Base-by-base conservation (phyloP, 1,284 basidiomycete species). In the Malassezia slooffiae region DNA sequence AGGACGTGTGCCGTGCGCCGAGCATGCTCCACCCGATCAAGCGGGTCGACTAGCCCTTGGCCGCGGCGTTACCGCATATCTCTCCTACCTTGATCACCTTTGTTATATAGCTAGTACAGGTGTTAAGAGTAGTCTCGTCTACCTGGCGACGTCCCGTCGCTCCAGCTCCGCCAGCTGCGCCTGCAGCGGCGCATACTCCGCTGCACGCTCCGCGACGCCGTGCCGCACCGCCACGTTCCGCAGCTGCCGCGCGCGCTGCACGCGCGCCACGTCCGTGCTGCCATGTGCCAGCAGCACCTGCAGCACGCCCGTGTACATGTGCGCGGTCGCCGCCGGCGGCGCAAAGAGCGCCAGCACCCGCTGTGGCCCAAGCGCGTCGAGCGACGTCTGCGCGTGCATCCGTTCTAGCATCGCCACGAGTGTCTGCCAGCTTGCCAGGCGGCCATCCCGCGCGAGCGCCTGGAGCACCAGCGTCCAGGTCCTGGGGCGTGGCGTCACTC, bases 11-110 rank as follows among this genome's bases (percentile, higher is more conserved):
- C 45, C 52, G 66, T 31, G 58, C 60, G 28, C 66, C 66, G 12
- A 57, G 61, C 47, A 51, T 69, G 32, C 47, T 69, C 36, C 66
- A 69, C 39, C 66, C 66, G 7, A 67, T 69, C 55, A 69, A 69
- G 56, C 54, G 55, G 5, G 49, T 67, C 48, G 46, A 52, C 34
- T 48, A 43, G 16, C 24, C 11, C 30, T 2, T 13, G 5, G 27
- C 27, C n/a, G n/a, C 4, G 16, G 5, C 27, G 22, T 11, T 3
- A 38, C 21, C 19, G 9, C 27, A 11, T 12, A 6, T 17, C n/a
- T n/a, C n/a, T n/a, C n/a, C n/a, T 19, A 7, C 20, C 33, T n/a
- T 20, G 8, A 7, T 20, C 17, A 5, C 20, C 6, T 19, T 6
- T 5, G 7, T n/a, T 12, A 11, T 23, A 6, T 35, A 13, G 7